Conservation (phyloP, 768 basidiomycete genomes). For the Lactarius indigo region DNA sequence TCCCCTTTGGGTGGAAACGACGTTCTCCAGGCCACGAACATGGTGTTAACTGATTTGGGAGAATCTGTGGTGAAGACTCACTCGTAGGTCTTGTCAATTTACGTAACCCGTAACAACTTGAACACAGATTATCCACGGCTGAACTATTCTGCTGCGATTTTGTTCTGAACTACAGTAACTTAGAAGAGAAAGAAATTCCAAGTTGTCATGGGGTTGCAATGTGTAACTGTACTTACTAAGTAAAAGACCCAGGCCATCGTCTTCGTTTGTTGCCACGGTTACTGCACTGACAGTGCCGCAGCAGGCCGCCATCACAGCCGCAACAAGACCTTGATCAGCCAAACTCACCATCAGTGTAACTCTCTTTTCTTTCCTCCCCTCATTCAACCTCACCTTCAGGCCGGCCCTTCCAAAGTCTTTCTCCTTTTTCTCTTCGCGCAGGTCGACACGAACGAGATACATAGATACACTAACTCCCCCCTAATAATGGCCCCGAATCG, state of each 20-base stretch:
- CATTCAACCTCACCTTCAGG: slow-evolving; percentile 1
- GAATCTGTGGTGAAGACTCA: no score
- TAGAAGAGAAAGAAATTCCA: not conserved
- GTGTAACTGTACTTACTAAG: no score
- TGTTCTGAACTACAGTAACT: no score
- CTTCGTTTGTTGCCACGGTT: not conserved
- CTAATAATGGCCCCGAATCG: slow-evolving; percentile 4
- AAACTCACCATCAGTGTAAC: not conserved
- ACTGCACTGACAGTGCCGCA: not conserved
- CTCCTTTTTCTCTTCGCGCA: slow-evolving; percentile 2
- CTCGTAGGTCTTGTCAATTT: no score
- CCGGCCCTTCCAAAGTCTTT: slow-evolving; percentile 3
- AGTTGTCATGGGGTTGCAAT: not conserved
- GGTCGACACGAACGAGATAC: slow-evolving; percentile 1
- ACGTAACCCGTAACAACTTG: no score
- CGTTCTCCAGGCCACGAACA: no score
- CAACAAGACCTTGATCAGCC: not conserved
- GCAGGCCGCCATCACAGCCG: not conserved
- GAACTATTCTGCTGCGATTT: no score
- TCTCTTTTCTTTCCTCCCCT: not conserved
- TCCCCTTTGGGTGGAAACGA: no score
- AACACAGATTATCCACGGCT: no score
- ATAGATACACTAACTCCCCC: not conserved
- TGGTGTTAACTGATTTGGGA: no score
- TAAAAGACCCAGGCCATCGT: no score